Conservation (phyloP, 2,329 filamentous ascomycete genomes). For the Arthrobotrys sinensis region DNA sequence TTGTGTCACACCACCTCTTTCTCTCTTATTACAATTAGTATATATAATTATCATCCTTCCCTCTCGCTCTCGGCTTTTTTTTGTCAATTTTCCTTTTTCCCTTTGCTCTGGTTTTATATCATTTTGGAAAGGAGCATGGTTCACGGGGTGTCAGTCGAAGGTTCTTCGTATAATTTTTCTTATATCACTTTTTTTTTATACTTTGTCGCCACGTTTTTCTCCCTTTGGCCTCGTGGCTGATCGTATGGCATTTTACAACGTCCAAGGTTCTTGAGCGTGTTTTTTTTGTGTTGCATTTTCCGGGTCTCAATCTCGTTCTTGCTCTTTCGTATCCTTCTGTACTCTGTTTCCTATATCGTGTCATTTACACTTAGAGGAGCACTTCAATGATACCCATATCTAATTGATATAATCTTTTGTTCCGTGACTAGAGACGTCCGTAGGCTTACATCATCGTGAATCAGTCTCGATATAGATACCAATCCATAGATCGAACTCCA, state of each 20-base stretch:
- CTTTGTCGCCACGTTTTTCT: conserved; percentile 29
- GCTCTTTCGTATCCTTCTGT: background rate
- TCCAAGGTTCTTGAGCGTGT: conserved; percentile 56
- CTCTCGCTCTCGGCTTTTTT: conserved; percentile 14
- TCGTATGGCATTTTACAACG: conserved; percentile 44
- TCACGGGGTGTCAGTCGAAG: conserved; percentile 47
- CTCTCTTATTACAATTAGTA: conserved; percentile 29
- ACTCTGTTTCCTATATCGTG: conserved; percentile 45
- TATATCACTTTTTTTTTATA: conserved; percentile 14
- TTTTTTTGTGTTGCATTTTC: conserved; percentile 55
- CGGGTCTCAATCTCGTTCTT: conserved; percentile 12
- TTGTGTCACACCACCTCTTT: conserved; percentile 21
- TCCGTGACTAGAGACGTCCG: background rate
- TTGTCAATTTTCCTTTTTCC: conserved; percentile 28
- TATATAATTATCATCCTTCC: conserved; percentile 29
- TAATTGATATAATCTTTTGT: background rate
- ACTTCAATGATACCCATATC: conserved; percentile 61
- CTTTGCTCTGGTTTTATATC: conserved; percentile 26
- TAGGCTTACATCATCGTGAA: background rate
- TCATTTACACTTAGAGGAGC: conserved; percentile 57
- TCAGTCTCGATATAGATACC: no score
- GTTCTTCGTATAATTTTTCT: conserved; percentile 40
- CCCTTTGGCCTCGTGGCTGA: conserved; percentile 33
- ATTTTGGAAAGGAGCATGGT: conserved; percentile 54
- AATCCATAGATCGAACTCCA: background rate